Evolutionary conservation across 805 yeast genomes (phyloP).

Genomic region (Starmerella vaccinii): DNA sequence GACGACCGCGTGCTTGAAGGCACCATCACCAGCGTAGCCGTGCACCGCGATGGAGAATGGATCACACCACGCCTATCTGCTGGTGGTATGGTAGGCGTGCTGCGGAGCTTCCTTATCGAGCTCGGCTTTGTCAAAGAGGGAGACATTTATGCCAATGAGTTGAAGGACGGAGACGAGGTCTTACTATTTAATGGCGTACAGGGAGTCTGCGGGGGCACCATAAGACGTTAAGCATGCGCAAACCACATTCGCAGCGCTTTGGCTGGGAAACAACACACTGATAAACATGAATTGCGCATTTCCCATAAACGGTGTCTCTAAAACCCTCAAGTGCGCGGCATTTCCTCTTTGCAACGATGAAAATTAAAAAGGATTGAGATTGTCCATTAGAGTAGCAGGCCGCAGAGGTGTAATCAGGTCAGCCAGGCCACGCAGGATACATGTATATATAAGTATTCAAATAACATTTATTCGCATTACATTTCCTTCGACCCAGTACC

Average conservation of each 20-base stretch:
- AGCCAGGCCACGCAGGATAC: no score
- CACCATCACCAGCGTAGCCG: conserved; percentile 69
- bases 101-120: conserved; percentile 52
- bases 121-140: conserved; percentile 48
- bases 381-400: no score
- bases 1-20: conserved; percentile 65
- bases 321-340: no score
- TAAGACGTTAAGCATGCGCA: not conserved
- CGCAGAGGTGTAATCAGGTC: not conserved
- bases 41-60: conserved; percentile 50
- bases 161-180: conserved; percentile 57
- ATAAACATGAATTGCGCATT: not conserved
- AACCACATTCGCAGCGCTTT: not conserved
- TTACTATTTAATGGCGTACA: conserved; percentile 70
- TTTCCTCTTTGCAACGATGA: no score
- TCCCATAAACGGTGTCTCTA: no score
- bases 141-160: conserved; percentile 37
- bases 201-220: conserved; percentile 43
- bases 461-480: not conserved
- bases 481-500: no score
- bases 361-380: no score
- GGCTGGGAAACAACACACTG: not conserved
- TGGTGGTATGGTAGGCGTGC: conserved; percentile 82
- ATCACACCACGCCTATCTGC: conserved; percentile 63
- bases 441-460: not conserved